Base-by-base conservation (phyloP, 2,329 filamentous ascomycete species). In the Colletotrichum shisoi region DNA sequence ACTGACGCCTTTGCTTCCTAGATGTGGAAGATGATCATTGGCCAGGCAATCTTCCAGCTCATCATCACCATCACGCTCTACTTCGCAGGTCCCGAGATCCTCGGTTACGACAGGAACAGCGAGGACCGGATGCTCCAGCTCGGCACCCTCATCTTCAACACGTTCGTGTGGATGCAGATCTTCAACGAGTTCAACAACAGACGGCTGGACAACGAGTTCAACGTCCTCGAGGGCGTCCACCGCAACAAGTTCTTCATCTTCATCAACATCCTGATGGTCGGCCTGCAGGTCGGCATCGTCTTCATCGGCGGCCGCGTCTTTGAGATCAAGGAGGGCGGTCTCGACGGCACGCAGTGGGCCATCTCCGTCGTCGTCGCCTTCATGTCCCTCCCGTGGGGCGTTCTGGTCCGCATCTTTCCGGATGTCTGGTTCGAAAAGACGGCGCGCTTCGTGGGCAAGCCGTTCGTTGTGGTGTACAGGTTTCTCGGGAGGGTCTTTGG, bases 91-190 rank as follows among this genome's bases (percentile, higher is more conserved):
- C 62, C 57, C 9, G 40, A 54, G 15, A 57, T 69, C 4, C 63
- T 62, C 17, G 49, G 31, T 17, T 64, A 64, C 5, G 45, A 58
- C 37, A 45, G 49, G 6, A 27, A 51, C 17, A 52, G 53, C 46
- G 60, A 65, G n/a, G 40, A 59, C 13, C 56, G 57, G 17, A 67
- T 51, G 44, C 52, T 67, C 3, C 78, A 85, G 62, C 78, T 90
- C 58, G 78, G 87, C 64, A 92, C 91, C 0, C 81, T 94, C 15
- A 89, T 94, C 9, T 94, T 94, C 83, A 95, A 94, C 77, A 91
- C 89, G 0, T 94, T 94, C 71, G 90, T 94, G 52, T 94, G 91
- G 90, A 93, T 94, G 90, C 91, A 94, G 71, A 92, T 95, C 70
- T 69, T 67, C 21, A 90, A 90, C 75, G 83, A 88, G 74, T 84